phyloP scores from a whole-genome alignment of 495 filamentous ascomycete species.

The Aspergillus kassunensis region DNA sequence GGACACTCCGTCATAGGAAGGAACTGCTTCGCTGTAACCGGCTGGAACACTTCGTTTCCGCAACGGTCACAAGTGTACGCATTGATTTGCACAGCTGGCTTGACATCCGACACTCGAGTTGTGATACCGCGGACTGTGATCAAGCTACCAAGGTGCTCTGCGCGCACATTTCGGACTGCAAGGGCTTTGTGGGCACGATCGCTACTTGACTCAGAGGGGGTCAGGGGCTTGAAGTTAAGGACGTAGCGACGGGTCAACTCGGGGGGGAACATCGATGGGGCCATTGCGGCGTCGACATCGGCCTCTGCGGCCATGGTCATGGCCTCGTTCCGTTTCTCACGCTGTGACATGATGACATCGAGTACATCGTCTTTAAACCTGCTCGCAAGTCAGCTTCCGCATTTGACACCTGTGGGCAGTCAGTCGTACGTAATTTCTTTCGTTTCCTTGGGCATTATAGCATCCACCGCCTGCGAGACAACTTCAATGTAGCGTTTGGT shows the following conservation, averaged over 20 bases:
- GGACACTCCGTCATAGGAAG: constrained; percentile 79
- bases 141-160: constrained; percentile 85
- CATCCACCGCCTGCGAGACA: constrained; percentile 82
- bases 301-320: constrained; percentile 64
- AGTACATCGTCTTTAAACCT: constrained; percentile 97
- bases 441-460: constrained; percentile 74
- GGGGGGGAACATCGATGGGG: constrained; percentile 70
- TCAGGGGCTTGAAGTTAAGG: constrained; percentile 89
- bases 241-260: constrained; percentile 92
- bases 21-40: constrained; percentile 86
- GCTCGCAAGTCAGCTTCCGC: constrained; percentile 5
- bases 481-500: constrained; percentile 95
- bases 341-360: constrained; percentile 91
- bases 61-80: constrained; percentile 97
- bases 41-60: constrained; percentile 96
- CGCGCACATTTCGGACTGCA: constrained; percentile 86
- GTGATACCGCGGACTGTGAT: constrained; percentile 95
- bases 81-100: constrained; percentile 93
- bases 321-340: constrained; percentile 77
- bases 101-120: constrained; percentile 94
- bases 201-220: constrained; percentile 62
- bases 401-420: background rate
- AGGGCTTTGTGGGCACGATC: constrained; percentile 69
- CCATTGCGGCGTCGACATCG: constrained; percentile 53
- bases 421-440: constrained; percentile 66